These are phyloP conservation scores for Hanseniaspora mollemarum DNA, from an alignment of 805 yeast genomes.

Conservation along the genomic window DNA sequence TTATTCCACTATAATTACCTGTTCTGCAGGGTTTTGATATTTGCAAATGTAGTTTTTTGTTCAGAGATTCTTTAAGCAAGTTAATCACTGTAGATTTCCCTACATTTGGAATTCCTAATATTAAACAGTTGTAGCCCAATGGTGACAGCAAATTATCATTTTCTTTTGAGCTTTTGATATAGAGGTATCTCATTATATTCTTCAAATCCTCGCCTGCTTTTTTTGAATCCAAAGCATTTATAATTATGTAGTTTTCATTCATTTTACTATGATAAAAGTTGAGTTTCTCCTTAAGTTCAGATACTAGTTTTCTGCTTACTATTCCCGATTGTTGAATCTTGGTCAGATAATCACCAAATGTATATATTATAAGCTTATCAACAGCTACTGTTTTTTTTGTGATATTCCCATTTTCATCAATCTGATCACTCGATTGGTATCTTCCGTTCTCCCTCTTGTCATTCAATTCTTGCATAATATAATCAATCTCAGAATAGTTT, in stretches of 20 bases:
- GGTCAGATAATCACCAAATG: constrained; percentile 13
- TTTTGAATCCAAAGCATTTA: constrained; percentile 44
- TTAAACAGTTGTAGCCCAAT: constrained; percentile 60
- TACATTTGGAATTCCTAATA: constrained; percentile 95
- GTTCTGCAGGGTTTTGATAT: constrained; percentile 60
- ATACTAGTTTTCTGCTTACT: constrained; percentile 3
- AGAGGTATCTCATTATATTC: constrained; percentile 34
- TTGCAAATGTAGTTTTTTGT: constrained; percentile 15
- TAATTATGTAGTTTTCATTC: constrained; percentile 37
- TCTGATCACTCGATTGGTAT: constrained; percentile 9
- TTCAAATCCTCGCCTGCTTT: constrained; percentile 42
- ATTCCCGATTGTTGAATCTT: neutral
- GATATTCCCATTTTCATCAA: neutral
- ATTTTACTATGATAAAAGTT: constrained; percentile 10
- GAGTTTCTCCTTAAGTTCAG: constrained; percentile 18
- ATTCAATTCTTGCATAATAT: constrained; percentile 70
- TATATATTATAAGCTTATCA: constrained; percentile 9
- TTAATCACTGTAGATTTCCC: constrained; percentile 88
- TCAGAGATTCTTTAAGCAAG: constrained; percentile 41
- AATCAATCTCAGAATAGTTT: constrained; percentile 28
- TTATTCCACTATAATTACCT: constrained; percentile 85
- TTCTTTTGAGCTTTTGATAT: constrained; percentile 34
- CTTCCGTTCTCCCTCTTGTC: constrained; percentile 27
- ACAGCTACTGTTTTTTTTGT: neutral
- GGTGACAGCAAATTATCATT: constrained; percentile 51